Evolutionary conservation across 495 filamentous ascomycete species (phyloP), one percentile per base, ranked within the genome.

Genomic region (Aspergillus sclerotiicarbonarius): DNA sequence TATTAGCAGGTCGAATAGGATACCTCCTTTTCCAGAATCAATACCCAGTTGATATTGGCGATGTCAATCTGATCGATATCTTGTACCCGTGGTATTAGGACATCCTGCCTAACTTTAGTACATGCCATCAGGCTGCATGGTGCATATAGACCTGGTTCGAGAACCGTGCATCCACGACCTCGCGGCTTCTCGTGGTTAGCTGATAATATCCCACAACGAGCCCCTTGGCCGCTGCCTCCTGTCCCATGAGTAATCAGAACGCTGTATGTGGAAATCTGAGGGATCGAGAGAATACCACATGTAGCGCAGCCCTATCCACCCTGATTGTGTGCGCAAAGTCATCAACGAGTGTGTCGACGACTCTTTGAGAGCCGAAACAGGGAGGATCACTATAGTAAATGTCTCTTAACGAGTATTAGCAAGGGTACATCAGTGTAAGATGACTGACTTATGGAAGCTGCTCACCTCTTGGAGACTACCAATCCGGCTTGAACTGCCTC

Each of bases 1-100:
- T 20, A 19, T 43, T 6, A n/a, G 18, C 6, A 25, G 18, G 8
- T 8, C 13, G 31, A 25, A 12, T 8, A 10, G n/a, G 30, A 44
- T 66, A 89, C 91, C 79, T 98, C 94, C 76, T 98, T 98, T 68
- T 98, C 94, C 33, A 98, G 81, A 0, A 97, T 81, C 0, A 98
- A 65, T 25, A 97, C 76, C 92, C 91, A 96, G 46, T 81, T 69
- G 0, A 82, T 67, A 18, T 65, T 60, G 0, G 72, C 67, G 9
- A 90, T 71, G 53, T 86, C 71, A 16, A 95, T 65, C 6, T 65
- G 68, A 1, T 77, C 67, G 8, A 85, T 76, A 1, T 84, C 75
- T 35, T 75, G 73, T 13, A 81, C 58, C 12, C 77, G 79, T 9
- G 91, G 90, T 1, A 97, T 78, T 4, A 95, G 67, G 8, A 80